Percentiles rank a stretch among this genome's conserved stretches.
phyloP scores from a whole-genome alignment of 83 land plant genomes.

The Larix sibirica region DNA sequence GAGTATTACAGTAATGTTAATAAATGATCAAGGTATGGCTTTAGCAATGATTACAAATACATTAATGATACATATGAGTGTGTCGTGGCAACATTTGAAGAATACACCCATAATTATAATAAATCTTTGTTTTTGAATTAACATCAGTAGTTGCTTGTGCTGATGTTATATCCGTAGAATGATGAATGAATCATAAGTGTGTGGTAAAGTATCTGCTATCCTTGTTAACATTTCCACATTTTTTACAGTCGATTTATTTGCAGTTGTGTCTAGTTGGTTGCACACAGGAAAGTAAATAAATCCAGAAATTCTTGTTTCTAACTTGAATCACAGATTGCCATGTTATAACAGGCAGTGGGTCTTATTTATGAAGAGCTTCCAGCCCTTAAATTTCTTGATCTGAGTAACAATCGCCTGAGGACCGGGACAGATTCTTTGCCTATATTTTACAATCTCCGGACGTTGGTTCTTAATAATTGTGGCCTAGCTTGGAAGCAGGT shows the following conservation, averaged over 20 bases:
- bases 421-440: slow-evolving; percentile 31
- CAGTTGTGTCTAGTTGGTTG: neutral
- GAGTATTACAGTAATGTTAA: too few species aligned
- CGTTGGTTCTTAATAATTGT: slow-evolving; percentile 80
- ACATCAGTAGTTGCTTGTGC: too few species aligned
- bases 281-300: neutral
- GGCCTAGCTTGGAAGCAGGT: slow-evolving; percentile 81
- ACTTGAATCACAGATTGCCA: neutral
- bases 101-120: too few species aligned
- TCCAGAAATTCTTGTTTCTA: neutral
- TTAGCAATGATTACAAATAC: too few species aligned
- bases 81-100: too few species aligned
- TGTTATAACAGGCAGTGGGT: slow-evolving; percentile 63
- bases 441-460: slow-evolving; percentile 44
- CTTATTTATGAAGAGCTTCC: slow-evolving; percentile 76
- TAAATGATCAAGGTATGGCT: too few species aligned
- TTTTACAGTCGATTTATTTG: neutral
- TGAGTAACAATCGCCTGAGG: slow-evolving; percentile 58
- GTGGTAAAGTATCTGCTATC: too few species aligned
- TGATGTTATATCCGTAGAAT: too few species aligned
- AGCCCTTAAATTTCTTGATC: slow-evolving; percentile 62
- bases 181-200: too few species aligned
- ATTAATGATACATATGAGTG: too few species aligned
- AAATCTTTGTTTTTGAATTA: too few species aligned
- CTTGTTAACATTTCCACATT: too few species aligned